A percentile compares a stretch with the other conserved stretches of the same genome.
These are phyloP conservation scores for Acanthamoeba castellanii DNA, from an alignment of 208 protist genomes.

Conservation along the genomic window DNA sequence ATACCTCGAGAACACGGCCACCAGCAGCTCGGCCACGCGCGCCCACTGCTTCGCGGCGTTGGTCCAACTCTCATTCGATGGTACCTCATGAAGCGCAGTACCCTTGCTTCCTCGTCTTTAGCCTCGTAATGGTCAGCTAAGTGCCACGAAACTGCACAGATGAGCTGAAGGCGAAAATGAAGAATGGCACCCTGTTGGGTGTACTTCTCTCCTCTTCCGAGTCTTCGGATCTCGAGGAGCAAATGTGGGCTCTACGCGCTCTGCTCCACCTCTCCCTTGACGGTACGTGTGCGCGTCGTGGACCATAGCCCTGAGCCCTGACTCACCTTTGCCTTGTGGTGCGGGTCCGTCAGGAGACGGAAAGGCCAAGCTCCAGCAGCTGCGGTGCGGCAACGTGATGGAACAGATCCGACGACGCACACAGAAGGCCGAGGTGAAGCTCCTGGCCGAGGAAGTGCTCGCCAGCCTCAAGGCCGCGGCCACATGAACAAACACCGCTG, in stretches of 20 bases:
- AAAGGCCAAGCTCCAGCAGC: not conserved
- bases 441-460: constrained; percentile 31
- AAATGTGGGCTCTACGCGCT: constrained; percentile 11
- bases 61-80: not conserved
- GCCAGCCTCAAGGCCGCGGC: not conserved
- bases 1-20: not conserved
- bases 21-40: not conserved
- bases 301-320: not conserved
- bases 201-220: not conserved
- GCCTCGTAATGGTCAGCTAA: not conserved
- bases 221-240: not conserved
- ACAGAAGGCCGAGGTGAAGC: not conserved
- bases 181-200: not conserved
- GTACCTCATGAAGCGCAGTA: not conserved
- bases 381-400: not conserved
- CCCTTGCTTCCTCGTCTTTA: not conserved
- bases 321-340: not conserved
- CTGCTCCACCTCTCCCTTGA: not conserved
- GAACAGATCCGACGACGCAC: not conserved
- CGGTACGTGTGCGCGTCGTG: not conserved
- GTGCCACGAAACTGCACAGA: not conserved
- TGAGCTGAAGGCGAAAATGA: not conserved
- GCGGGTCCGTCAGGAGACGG: constrained; percentile 40
- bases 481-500: not conserved
- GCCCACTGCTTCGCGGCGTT: constrained; percentile 2